Evolutionary conservation across 2,329 filamentous ascomycete genomes (phyloP), one percentile per base, ranked within the genome.

Genomic region (Shiraia sp.): DNA sequence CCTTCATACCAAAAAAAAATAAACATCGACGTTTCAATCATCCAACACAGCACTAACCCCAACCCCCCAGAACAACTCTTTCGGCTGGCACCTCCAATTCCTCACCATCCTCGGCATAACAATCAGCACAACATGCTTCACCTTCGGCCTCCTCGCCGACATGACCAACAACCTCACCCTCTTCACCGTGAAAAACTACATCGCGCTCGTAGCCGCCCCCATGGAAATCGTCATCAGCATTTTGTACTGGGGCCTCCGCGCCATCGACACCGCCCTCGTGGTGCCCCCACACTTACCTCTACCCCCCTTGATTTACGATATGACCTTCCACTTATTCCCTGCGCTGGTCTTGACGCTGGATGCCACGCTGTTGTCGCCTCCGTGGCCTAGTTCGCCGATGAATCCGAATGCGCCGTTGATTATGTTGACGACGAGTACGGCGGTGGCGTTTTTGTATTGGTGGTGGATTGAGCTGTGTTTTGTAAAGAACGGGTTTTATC

Each of bases 381-480:
- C 87, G 1, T 90, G 86, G 82, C 63, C 63, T 1, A 59, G 55
- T 3, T 45, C 43, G n/a, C 83, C 83, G 0, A 79, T 87, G 46
- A 59, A 61, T 31, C 57, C 60, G 4, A 50, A 52, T 7, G 75
- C 77, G 8, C 75, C 76, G 6, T 73, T 82, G n/a, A 75, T 78
- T 1, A 79, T 83, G 4, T 75, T 87, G 58, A 70, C 72, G 1
- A 60, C 87, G 17, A 83, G 81, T 50, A 77, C 78, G 10, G 62
- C 53, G 2, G 68, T 89, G 30, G 85, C 85, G 0, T 81, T 87
- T 47, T 64, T 71, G 2, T 91, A 91, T 66, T 91, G 86, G 86
- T 79, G 79, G 50, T 91, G 87, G 87, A 80, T 90, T 16, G 86
- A 90, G 68, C 75, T 81, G 16, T 90, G 86, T 71, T 87, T 80